phyloP scores from a whole-genome alignment of 139 green algal species.

The Coelastrella sp. region DNA sequence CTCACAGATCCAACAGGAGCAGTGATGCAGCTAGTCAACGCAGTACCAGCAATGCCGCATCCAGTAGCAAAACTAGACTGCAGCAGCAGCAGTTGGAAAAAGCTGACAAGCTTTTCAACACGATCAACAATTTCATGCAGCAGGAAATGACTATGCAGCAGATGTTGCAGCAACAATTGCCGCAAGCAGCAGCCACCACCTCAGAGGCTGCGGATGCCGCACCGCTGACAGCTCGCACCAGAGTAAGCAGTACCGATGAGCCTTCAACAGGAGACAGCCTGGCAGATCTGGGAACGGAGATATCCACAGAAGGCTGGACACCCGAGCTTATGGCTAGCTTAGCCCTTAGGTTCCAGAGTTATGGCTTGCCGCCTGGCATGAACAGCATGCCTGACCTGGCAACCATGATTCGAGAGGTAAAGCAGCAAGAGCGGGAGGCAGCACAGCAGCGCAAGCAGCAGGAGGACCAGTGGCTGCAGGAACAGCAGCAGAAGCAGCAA shows the following conservation, averaged over 20 bases:
- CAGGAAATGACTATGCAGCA: not conserved
- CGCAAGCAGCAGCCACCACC: not conserved
- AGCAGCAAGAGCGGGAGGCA: not conserved
- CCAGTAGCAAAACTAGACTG: not conserved
- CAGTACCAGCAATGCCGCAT: not conserved
- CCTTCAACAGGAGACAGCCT: not conserved
- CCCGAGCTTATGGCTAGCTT: conserved; percentile 20
- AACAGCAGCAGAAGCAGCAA: conserved; percentile 18
- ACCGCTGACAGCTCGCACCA: not conserved
- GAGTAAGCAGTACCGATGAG: not conserved
- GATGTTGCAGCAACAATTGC: not conserved
- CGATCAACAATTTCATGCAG: not conserved
- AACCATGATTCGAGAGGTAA: not conserved
- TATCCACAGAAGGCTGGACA: not conserved
- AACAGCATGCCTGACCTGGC: conserved; percentile 1
- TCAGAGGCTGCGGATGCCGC: not conserved
- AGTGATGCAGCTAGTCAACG: not conserved
- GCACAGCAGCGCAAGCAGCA: not conserved
- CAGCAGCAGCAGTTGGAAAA: not conserved
- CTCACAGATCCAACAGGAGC: not conserved
- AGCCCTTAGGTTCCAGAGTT: not conserved
- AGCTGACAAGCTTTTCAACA: not conserved
- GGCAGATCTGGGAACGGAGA: not conserved
- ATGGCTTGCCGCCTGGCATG: not conserved
- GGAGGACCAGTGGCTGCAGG: not conserved